Percentiles rank a stretch among this genome's conserved stretches.
These are phyloP conservation scores for Neurospora sp. DNA, from an alignment of 495 filamentous ascomycete species.

Conservation along the genomic window DNA sequence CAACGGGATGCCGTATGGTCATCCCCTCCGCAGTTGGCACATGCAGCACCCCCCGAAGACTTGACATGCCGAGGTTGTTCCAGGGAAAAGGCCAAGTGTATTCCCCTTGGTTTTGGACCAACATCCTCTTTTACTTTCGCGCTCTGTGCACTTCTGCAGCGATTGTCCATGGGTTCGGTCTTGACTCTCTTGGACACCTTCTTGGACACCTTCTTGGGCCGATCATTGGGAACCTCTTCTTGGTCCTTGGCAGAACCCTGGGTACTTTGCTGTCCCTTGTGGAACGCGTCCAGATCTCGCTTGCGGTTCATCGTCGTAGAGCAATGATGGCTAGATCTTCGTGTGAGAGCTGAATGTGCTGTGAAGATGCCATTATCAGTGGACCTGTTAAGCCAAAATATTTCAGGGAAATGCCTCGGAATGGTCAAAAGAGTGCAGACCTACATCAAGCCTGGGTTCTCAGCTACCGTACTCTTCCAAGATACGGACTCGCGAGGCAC, in stretches of 20 bases:
- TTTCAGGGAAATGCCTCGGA: not conserved
- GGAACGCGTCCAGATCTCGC: not conserved
- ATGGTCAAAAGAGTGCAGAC: not conserved
- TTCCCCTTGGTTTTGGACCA: not conserved
- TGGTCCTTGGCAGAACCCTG: not conserved
- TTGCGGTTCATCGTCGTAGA: not conserved
- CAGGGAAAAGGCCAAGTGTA: not conserved
- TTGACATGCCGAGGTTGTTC: not conserved
- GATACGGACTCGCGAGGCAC: not conserved
- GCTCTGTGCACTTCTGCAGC: not conserved
- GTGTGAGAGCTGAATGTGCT: not conserved
- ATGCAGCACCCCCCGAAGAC: not conserved
- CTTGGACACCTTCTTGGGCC: not conserved
- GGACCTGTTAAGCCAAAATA: not conserved
- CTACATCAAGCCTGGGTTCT: not conserved
- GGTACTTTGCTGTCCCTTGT: not conserved
- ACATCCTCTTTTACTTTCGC: not conserved
- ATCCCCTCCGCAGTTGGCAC: not conserved
- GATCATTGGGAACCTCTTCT: not conserved
- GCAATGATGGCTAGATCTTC: not conserved
- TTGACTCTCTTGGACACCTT: not conserved
- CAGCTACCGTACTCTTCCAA: not conserved
- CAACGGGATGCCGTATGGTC: not conserved
- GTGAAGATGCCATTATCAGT: not conserved
- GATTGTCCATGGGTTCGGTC: not conserved